phyloP scores from a whole-genome alignment of 202 grass and related monocot species.

The Zoysia matrella region DNA sequence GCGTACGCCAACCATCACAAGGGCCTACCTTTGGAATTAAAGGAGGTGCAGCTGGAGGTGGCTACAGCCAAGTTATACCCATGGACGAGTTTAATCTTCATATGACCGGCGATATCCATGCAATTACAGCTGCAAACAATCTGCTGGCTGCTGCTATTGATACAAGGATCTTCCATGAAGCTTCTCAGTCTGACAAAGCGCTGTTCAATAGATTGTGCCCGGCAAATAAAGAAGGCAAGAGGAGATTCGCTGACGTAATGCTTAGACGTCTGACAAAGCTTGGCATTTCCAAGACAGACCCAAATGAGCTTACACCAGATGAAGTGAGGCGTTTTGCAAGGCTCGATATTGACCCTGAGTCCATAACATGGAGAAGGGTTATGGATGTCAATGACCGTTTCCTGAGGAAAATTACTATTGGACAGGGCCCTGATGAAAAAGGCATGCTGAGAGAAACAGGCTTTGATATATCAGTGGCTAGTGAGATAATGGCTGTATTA shows the following conservation, averaged over 20 bases:
- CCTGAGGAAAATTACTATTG: slow-evolving; percentile 88
- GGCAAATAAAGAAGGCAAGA: slow-evolving; percentile 93
- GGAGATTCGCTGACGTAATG: slow-evolving; percentile 87
- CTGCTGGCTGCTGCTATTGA: slow-evolving; percentile 97
- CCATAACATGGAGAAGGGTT: slow-evolving; percentile 93
- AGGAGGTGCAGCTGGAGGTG: slow-evolving; percentile 95
- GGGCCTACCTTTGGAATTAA: slow-evolving; percentile 98
- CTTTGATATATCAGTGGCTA: slow-evolving; percentile 97
- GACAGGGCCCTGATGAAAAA: slow-evolving; percentile 95
- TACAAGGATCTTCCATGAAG: slow-evolving; percentile 90
- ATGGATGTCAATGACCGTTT: slow-evolving; percentile 99
- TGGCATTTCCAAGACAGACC: slow-evolving; percentile 84
- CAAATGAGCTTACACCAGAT: slow-evolving; percentile 86
- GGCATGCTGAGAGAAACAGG: slow-evolving; percentile 95
- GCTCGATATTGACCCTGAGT: slow-evolving; percentile 86
- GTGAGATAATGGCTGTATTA: slow-evolving; percentile 99
- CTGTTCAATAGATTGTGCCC: slow-evolving; percentile 94
- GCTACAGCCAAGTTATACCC: slow-evolving; percentile 98
- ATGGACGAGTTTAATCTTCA: slow-evolving; percentile 99
- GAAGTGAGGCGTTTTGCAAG: slow-evolving; percentile 88
- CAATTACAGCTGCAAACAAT: slow-evolving; percentile 98
- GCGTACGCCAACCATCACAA: slow-evolving; percentile 95
- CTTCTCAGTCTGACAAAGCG: slow-evolving; percentile 94
- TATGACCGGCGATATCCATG: slow-evolving; percentile 95
- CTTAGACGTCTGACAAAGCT: slow-evolving; percentile 71